Evolutionary conservation across 2,329 filamentous ascomycete species (phyloP).

Genomic region (Alternaria ethzedia): DNA sequence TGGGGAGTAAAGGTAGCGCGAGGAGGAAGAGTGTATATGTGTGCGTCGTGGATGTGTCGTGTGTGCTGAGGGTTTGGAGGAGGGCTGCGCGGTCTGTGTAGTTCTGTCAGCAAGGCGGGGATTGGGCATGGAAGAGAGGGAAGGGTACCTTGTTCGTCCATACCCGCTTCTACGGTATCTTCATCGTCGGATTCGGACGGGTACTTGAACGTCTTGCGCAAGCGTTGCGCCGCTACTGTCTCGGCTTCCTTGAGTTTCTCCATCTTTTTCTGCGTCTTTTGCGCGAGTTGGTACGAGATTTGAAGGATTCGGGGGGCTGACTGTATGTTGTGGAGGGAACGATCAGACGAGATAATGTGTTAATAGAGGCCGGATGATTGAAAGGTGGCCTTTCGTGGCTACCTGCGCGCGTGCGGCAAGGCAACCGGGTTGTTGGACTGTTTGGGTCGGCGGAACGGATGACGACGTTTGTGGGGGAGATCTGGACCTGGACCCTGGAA

Average conservation of each 20-base stretch:
- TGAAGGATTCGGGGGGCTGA: neutral
- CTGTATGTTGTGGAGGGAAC: neutral
- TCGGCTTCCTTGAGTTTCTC: slow-evolving; percentile 10
- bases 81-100: slow-evolving; percentile 36
- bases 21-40: slow-evolving; percentile 64
- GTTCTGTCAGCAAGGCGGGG: neutral
- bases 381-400: slow-evolving; percentile 15
- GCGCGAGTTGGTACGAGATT: neutral
- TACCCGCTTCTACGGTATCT: slow-evolving; percentile 63
- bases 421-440: slow-evolving; percentile 1
- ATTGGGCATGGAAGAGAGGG: neutral
- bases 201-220: slow-evolving; percentile 81
- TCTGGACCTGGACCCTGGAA: slow-evolving; percentile 14
- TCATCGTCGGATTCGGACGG: slow-evolving; percentile 64
- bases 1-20: slow-evolving; percentile 63
- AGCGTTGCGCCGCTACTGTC: slow-evolving; percentile 59
- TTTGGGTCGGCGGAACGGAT: slow-evolving; percentile 13
- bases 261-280: neutral
- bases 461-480: slow-evolving; percentile 28
- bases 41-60: slow-evolving; percentile 47
- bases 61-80: slow-evolving; percentile 41
- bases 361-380: neutral
- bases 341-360: neutral
- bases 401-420: slow-evolving; percentile 5
- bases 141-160: slow-evolving; percentile 75